Evolutionary conservation across 2,329 filamentous ascomycete genomes (phyloP), one percentile per base, ranked within the genome.

Genomic region (Penicillium sp.): DNA sequence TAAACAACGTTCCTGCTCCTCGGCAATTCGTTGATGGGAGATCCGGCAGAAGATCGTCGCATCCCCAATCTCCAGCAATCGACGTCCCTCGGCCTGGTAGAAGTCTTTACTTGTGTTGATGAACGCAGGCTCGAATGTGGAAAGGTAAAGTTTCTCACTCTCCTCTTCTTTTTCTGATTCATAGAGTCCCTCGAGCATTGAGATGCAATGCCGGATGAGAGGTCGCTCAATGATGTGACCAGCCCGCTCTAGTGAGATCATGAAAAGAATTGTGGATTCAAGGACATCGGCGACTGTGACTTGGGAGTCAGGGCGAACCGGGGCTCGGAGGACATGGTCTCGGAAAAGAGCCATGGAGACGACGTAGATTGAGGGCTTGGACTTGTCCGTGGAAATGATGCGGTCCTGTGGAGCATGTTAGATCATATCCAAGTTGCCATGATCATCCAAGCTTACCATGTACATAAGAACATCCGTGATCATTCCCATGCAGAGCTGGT

Each of bases 391-490:
- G 40, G 82, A 85, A 61, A 87, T 89, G 23, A 90, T 84, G 40
- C 89, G 85, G 64, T 98, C 91, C 81, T 84, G 31, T 18, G n/a
- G 14, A 34, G 40, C n/a, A 27, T 16, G 42, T 56, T 20, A 50
- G 47, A 18, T 3, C 14, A 22, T 11, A 7, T 10, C 10, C n/a
- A 28, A 22, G 34, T 6, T 3, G 7, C 10, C n/a, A 42, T 34
- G 11, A 32, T 8, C 28, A 29, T 23, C 24, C n/a, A 18, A 23
- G 61, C 74, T 61, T 63, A 82, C 79, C 76, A 98, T 88, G 64
- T 96, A 96, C 89, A 97, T 96, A 42, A 97, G 77, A 26, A 97
- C 89, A 67, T 97, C 93, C 3, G 90, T 89, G 41, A 89, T 85
- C 91, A 97, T 97, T 63, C 89, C 89, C 87, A 95, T 95, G 36